phyloP scores from a whole-genome alignment of 306 rosid genomes.

The Heteromeles arbutifolia region DNA sequence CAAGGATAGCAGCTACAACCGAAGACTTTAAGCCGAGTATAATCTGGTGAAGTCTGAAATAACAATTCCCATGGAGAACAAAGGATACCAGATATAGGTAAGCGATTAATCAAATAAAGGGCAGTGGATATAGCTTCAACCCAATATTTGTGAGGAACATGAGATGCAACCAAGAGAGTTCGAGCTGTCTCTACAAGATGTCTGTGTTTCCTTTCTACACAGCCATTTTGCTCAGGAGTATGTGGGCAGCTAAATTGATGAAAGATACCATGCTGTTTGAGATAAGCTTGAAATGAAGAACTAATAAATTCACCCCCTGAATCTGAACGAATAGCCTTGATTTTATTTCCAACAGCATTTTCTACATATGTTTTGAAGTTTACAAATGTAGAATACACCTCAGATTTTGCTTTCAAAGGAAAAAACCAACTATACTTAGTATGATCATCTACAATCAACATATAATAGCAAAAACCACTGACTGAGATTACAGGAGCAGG shows the following conservation, averaged over 20 bases:
- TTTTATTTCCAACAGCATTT: background rate
- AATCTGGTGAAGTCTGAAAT: background rate
- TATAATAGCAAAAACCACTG: too few species aligned
- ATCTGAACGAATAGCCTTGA: background rate
- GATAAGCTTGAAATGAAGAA: too few species aligned
- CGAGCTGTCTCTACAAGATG: background rate
- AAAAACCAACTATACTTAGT: too few species aligned
- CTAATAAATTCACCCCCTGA: background rate
- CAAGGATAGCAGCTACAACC: background rate
- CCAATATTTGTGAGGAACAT: background rate
- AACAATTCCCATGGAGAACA: background rate
- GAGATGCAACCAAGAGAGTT: background rate
- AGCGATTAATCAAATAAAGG: background rate
- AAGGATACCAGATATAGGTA: background rate
- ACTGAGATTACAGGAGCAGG: too few species aligned
- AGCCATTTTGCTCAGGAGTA: background rate
- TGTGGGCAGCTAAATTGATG: background rate
- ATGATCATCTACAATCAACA: too few species aligned
- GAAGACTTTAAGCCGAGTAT: background rate
- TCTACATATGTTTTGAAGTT: background rate
- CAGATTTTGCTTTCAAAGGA: background rate
- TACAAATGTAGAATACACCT: background rate
- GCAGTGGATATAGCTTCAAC: background rate
- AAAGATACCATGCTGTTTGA: background rate
- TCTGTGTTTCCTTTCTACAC: background rate